Base-by-base conservation (phyloP, 2,329 filamentous ascomycete genomes). In the Cercospora brassicicola region DNA sequence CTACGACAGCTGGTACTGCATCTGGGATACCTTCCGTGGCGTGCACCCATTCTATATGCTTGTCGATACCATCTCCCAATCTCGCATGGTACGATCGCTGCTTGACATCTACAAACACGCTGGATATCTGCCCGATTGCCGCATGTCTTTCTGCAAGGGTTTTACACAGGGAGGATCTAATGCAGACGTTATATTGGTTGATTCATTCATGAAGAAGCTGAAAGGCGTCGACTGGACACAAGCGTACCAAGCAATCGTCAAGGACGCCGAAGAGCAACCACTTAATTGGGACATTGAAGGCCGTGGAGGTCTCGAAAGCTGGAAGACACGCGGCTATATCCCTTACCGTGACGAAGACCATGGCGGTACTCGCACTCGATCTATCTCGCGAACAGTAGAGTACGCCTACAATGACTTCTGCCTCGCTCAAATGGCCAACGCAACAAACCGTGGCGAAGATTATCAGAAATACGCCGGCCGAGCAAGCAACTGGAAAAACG, bases 141-240 rank as follows among this genome's bases (percentile, higher is more conserved):
- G 89, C 39, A 92, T 92, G 90, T 89, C 85, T 15, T 82, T 91
- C 4, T 90, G 86, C 75, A 90, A 90, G 75, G 90, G 90, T 0
- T 89, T 85, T 72, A 92, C 90, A 0, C 90, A 93, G 79, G 90
- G 90, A 11, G 90, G 90, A 0, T 91, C 89, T 0, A 92, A 92
- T 67, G 90, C 90, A 2, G 90, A 93, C 73, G 85, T 89, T 10
- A 84, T 93, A 0, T 79, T 93, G 1, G 87, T 88, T 0, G 90
- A 93, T 73, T 88, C 88, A 0, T 92, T 86, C 68, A 71, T 91
- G 39, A 93, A 93, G 76, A 89, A 88, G 7, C 69, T 72, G 23
- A 77, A 76, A 26, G 87, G 85, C 1, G 85, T 78, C 45, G 72
- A 77, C 53, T 78, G 76, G 75, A 71, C 65, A 7, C 72, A 74